A percentile compares a stretch with the other conserved stretches of the same genome.
These are phyloP conservation scores for Ambrosia trifida DNA, from an alignment of 129 eudicot species.

Conservation along the genomic window DNA sequence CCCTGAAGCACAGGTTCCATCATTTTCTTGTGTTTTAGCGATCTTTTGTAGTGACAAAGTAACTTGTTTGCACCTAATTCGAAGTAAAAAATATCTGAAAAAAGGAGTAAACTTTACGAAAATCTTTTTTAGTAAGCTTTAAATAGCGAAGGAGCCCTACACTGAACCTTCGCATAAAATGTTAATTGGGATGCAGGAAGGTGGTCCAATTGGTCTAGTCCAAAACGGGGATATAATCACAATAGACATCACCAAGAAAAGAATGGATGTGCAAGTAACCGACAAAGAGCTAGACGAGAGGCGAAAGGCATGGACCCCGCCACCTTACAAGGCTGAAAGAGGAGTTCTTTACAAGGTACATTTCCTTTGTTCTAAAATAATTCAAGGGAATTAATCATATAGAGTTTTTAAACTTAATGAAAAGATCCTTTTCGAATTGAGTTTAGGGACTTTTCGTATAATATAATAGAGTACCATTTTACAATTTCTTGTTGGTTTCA, in stretches of 20 bases:
- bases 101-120: neutral
- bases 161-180: neutral
- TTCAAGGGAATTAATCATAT: too few relatives aligned
- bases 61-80: neutral
- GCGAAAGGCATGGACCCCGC: conserved; percentile 73
- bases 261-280: conserved; percentile 76
- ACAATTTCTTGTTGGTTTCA: conserved; percentile 26
- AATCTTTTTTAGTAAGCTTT: neutral
- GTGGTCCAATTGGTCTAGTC: conserved; percentile 92
- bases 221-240: conserved; percentile 79
- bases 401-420: neutral
- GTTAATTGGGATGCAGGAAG: conserved; percentile 57
- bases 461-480: neutral
- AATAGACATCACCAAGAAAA: conserved; percentile 66
- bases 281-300: conserved; percentile 75
- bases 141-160: neutral
- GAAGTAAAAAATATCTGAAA: neutral
- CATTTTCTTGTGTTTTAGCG: neutral
- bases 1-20: conserved; percentile 93
- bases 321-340: conserved; percentile 69
- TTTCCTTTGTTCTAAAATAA: neutral
- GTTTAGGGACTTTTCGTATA: too few relatives aligned
- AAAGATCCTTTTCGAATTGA: neutral
- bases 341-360: conserved; percentile 95
- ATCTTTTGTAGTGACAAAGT: neutral